Evolutionary conservation across 2,329 filamentous ascomycete genomes (phyloP), one percentile per base, ranked within the genome.

Genomic region (Cytospora piceicola): DNA sequence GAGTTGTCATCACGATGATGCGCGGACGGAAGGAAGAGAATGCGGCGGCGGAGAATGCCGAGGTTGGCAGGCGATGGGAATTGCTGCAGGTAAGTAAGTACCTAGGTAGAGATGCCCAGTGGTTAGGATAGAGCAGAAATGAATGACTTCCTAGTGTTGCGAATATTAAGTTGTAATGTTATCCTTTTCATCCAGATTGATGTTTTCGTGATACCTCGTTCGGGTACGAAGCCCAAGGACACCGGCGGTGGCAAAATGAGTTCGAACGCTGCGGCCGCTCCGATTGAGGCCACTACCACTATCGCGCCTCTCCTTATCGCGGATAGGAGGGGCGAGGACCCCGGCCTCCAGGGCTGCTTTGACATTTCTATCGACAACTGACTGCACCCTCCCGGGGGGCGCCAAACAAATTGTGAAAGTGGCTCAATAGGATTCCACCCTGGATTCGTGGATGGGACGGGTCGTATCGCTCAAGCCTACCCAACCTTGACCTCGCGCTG

Each of bases 1-100:
- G 49, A 42, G 61, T 46, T 30, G 53, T 46, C 53, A 57, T 63
- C 17, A 57, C 53, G 60, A 20, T 63, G 53, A 30, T n/a, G 53
- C 22, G 60, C 53, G 39, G 32, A n/a, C n/a, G 56, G 8, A 30
- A 34, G 51, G 27, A 3, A 29, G 15, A 15, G 11, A 4, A 36
- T 14, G 34, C 34, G 34, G 34, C 34, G 12, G 34, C 34, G 34
- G 14, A 12, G 20, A 24, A 20, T 1, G 30, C 14, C 15, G 22
- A 34, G 15, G 20, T 27, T 51, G 39, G 64, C 62, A 34, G n/a
- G 29, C 36, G 27, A n/a, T 30, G 15, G 15, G n/a, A n/a, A 29
- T 9, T 36, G 53, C 4, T 24, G 30, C 51, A 15, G 46, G n/a
- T n/a, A n/a, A 24, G 30, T 56, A 15, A n/a, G n/a, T n/a, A n/a